A percentile compares a stretch with the other conserved stretches of the same genome.
phyloP scores from a whole-genome alignment of 768 basidiomycete species.

The Macrolepiota albuminosa region DNA sequence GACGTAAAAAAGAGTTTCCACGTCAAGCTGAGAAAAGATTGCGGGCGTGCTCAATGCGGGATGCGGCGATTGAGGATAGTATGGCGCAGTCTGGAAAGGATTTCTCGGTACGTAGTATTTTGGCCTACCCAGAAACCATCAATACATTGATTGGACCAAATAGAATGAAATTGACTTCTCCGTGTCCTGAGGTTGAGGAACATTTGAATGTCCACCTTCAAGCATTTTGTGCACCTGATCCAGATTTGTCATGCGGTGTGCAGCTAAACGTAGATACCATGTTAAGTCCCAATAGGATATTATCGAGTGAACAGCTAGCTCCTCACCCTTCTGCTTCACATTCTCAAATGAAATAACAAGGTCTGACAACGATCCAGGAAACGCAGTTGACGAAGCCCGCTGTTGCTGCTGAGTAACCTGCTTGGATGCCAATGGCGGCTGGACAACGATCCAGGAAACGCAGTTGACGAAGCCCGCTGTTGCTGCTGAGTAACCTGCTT shows the following conservation, averaged over 20 bases:
- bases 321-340: constrained; percentile 91
- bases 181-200: constrained; percentile 91
- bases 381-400: constrained; percentile 39
- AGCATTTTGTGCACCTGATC: constrained; percentile 91
- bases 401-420: constrained; percentile 35
- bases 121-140: constrained; percentile 51
- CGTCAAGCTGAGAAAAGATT: constrained; percentile 87
- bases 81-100: constrained; percentile 85
- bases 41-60: constrained; percentile 75
- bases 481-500: constrained; percentile 40
- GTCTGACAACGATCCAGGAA: constrained; percentile 87
- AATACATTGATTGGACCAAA: constrained; percentile 5
- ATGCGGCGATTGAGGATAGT: constrained; percentile 90
- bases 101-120: constrained; percentile 96
- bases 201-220: constrained; percentile 83
- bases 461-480: constrained; percentile 31
- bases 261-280: constrained; percentile 34
- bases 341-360: constrained; percentile 92
- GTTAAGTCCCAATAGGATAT: constrained; percentile 2
- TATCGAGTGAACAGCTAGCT: neutral
- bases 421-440: constrained; percentile 52
- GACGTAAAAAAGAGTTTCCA: constrained; percentile 97
- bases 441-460: constrained; percentile 74
- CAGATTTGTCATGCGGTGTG: constrained; percentile 82
- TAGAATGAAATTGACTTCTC: constrained; percentile 63